phyloP scores from a whole-genome alignment of 2,329 filamentous ascomycete genomes.

The Metarhizium humberi region DNA sequence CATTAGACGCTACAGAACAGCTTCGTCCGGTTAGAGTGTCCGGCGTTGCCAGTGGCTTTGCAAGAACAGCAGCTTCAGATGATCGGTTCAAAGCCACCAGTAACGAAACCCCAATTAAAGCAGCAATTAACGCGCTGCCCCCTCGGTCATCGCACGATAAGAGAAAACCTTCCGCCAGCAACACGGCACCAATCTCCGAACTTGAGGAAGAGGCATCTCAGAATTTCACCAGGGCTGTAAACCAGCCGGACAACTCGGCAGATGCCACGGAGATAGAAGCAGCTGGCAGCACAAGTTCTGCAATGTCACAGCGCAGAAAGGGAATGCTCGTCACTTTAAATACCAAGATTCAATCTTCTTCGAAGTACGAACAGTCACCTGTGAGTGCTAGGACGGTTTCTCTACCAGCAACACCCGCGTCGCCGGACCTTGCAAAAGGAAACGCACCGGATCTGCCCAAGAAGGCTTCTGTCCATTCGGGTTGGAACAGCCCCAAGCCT shows the following conservation, averaged over 20 bases:
- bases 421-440: constrained; percentile 22
- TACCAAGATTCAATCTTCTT: not conserved
- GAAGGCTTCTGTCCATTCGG: constrained; percentile 17
- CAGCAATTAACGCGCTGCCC: not conserved
- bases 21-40: constrained; percentile 30
- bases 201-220: not conserved
- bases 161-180: not conserved
- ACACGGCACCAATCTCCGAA: not conserved
- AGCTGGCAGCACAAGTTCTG: not conserved
- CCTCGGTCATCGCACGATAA: not conserved
- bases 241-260: not conserved
- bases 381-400: not conserved
- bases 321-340: not conserved
- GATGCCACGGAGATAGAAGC: not conserved
- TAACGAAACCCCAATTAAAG: not conserved
- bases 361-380: not conserved
- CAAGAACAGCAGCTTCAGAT: constrained; percentile 21
- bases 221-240: not conserved
- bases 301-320: not conserved
- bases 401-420: constrained; percentile 8
- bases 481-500: constrained; percentile 15
- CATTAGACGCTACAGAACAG: constrained; percentile 35
- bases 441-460: constrained; percentile 21
- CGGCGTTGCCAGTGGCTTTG: constrained; percentile 27
- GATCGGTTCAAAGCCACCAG: constrained; percentile 8